A percentile compares a stretch with the other conserved stretches of the same genome.
Evolutionary conservation across 805 yeast species (phyloP).

Genomic region (Komagataella kurtzmanii): DNA sequence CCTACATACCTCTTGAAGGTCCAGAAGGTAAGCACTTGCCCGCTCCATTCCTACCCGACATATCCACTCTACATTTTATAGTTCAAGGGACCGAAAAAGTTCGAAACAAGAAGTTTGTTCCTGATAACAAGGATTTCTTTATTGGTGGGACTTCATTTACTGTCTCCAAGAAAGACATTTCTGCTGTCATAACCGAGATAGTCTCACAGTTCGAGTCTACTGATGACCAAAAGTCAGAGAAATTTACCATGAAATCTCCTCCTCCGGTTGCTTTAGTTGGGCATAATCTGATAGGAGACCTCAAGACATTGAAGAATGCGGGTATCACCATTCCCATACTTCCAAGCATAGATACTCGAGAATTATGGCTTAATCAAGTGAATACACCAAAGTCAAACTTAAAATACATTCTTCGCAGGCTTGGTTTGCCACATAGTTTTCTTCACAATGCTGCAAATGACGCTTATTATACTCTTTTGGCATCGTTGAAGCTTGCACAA

Average conservation of each 20-base stretch:
- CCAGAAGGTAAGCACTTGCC: neutral
- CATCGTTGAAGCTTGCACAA: neutral
- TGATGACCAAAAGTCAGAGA: constrained; percentile 5
- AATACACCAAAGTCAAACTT: constrained; percentile 6
- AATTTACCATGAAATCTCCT: constrained; percentile 6
- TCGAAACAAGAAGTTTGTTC: constrained; percentile 13
- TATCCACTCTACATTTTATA: constrained; percentile 14
- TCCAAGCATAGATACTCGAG: constrained; percentile 16
- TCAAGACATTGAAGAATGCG: constrained; percentile 8
- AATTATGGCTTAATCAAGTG: constrained; percentile 12
- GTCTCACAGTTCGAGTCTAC: constrained; percentile 4
- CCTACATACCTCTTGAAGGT: constrained; percentile 13
- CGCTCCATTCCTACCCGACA: constrained; percentile 14
- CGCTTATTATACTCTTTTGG: constrained; percentile 15
- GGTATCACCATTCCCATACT: constrained; percentile 8
- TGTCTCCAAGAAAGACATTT: constrained; percentile 7
- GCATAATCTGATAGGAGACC: constrained; percentile 15
- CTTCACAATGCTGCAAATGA: constrained; percentile 20
- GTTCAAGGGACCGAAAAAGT: constrained; percentile 9
- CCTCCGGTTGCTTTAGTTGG: constrained; percentile 13
- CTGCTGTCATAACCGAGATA: constrained; percentile 1
- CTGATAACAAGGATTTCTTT: constrained; percentile 13
- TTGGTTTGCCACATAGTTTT: constrained; percentile 14
- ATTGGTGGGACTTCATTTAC: constrained; percentile 15
- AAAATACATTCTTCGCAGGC: constrained; percentile 12